Evolutionary conservation across 225 moss, liverwort and hornwort species (phyloP).

Genomic region (Straminergon stramineum): DNA sequence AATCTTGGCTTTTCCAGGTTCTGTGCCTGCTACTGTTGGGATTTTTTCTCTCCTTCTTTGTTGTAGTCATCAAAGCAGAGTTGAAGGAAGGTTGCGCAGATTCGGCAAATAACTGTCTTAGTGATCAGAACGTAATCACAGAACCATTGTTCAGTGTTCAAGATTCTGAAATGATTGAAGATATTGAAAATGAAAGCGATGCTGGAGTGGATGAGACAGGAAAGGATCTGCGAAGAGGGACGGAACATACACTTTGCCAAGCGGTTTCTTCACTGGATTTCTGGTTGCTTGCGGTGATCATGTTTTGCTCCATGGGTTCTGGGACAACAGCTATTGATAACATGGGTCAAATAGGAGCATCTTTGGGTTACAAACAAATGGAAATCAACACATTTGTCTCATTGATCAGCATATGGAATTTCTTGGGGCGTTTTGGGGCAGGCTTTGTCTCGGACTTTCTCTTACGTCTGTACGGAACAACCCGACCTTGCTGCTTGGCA

Average conservation of each 20-base stretch:
- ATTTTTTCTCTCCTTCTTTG: conserved; percentile 25
- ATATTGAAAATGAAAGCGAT: background rate
- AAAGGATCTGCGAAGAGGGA: conserved; percentile 9
- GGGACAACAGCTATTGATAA: conserved; percentile 59
- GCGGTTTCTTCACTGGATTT: conserved; percentile 37
- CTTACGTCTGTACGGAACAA: conserved; percentile 12
- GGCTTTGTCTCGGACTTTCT: conserved; percentile 43
- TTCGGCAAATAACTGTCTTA: background rate
- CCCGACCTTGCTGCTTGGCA: conserved; percentile 37
- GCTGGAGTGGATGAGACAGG: background rate
- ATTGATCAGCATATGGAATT: conserved; percentile 66
- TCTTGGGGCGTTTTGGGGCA: conserved; percentile 50
- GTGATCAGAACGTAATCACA: background rate
- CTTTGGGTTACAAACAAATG: conserved; percentile 35
- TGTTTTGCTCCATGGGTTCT: conserved; percentile 64
- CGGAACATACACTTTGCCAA: conserved; percentile 30
- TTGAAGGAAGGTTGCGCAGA: background rate
- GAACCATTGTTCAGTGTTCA: conserved; percentile 12
- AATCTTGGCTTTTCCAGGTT: conserved; percentile 6
- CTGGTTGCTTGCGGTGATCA: conserved; percentile 45
- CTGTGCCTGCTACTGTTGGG: conserved; percentile 12
- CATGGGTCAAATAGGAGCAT: conserved; percentile 59
- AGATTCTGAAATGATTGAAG: background rate
- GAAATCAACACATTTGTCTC: conserved; percentile 40
- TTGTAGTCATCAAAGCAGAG: conserved; percentile 30